These are phyloP conservation scores for Agrocybe praecox DNA, from an alignment of 768 basidiomycete species.

Conservation along the genomic window DNA sequence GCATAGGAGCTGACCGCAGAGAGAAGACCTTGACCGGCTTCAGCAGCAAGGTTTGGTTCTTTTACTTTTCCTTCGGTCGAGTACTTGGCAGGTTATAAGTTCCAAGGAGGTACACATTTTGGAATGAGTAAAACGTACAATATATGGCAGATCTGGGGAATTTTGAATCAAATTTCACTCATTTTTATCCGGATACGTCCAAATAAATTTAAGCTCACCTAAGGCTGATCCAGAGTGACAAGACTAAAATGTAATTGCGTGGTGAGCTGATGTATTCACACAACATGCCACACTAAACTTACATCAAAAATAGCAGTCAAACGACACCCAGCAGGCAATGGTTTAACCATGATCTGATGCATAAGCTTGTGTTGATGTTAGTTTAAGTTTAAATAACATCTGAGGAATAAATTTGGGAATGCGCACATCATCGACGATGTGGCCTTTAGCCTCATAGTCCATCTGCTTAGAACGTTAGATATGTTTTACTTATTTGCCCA, in stretches of 20 bases:
- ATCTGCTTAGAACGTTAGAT: constrained; percentile 30
- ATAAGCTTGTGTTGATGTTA: constrained; percentile 46
- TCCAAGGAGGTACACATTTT: no score
- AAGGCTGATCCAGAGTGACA: constrained; percentile 92
- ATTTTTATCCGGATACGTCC: background rate
- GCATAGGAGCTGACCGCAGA: constrained; percentile 77
- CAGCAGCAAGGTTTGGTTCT: constrained; percentile 86
- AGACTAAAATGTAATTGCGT: constrained; percentile 43
- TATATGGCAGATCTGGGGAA: constrained; percentile 67
- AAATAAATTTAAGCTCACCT: constrained; percentile 44
- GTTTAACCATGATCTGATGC: constrained; percentile 79
- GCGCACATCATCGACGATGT: constrained; percentile 87
- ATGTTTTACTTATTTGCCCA: background rate
- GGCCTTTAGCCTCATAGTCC: constrained; percentile 58
- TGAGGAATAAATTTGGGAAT: background rate
- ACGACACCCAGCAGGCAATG: constrained; percentile 85
- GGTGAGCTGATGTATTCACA: background rate
- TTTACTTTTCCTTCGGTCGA: constrained; percentile 95
- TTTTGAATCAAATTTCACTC: background rate
- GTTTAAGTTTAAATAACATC: no score
- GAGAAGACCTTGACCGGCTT: constrained; percentile 87
- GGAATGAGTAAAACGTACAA: constrained; percentile 41
- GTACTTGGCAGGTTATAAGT: no score
- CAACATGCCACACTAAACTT: constrained; percentile 24
- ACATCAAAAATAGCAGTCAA: constrained; percentile 84